Conservation (phyloP, 306 rosid genomes). For the Cicer judaicum region DNA sequence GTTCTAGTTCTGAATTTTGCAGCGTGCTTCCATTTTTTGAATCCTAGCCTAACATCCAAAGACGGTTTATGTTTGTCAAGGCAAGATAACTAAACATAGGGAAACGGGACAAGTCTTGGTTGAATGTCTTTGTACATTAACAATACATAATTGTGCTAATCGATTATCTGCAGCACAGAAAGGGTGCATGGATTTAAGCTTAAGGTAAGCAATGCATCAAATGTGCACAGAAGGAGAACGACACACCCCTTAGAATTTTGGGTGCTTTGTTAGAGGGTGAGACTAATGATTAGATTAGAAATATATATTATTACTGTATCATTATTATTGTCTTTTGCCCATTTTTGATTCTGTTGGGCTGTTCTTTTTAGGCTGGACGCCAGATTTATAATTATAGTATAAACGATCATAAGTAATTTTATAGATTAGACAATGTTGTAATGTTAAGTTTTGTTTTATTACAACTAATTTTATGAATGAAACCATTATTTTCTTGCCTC, state of each 20-base stretch:
- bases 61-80: not conserved
- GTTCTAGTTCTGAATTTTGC: not conserved
- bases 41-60: not conserved
- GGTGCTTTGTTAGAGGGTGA: not conserved
- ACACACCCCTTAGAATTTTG: not conserved
- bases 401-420: not conserved
- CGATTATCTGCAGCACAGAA: constrained; percentile 8
- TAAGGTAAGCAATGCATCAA: constrained; percentile 25
- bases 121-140: not conserved
- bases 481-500: not conserved
- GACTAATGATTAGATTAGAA: not conserved
- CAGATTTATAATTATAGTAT: not conserved
- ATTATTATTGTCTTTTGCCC: constrained; percentile 6
- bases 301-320: constrained; percentile 16
- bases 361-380: not conserved
- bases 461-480: constrained; percentile 24
- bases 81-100: not conserved
- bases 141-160: not conserved
- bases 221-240: constrained; percentile 6
- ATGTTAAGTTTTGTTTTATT: not conserved
- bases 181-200: constrained; percentile 31
- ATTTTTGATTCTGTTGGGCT: constrained; percentile 19
- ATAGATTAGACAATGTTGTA: not conserved
- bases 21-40: constrained; percentile 21
- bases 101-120: constrained; percentile 1